These are phyloP conservation scores for Colletotrichum sublineola DNA, from an alignment of 2,329 filamentous ascomycete genomes.

Conservation along the genomic window DNA sequence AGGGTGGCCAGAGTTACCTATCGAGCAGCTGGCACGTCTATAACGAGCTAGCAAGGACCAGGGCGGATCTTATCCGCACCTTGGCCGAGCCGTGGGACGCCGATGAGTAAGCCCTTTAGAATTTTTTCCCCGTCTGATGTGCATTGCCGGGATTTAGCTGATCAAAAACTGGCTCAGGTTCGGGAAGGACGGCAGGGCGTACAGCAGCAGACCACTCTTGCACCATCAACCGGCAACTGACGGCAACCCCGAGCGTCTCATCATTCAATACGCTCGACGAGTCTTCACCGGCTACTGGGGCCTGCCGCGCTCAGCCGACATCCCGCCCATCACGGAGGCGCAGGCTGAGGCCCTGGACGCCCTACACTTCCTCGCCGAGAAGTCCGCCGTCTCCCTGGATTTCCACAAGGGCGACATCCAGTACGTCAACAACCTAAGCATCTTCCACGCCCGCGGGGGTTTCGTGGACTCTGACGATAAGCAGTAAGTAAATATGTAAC, in stretches of 20 bases:
- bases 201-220: constrained; percentile 64
- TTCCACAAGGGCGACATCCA: constrained; percentile 67
- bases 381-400: constrained; percentile 58
- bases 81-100: constrained; percentile 66
- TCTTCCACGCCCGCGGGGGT: constrained; percentile 66
- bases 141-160: neutral
- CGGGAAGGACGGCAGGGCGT: constrained; percentile 61
- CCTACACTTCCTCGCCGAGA: constrained; percentile 63
- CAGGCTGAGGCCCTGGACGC: constrained; percentile 67
- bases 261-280: constrained; percentile 72
- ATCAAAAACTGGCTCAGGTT: constrained; percentile 56
- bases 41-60: constrained; percentile 69
- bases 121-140: constrained; percentile 19
- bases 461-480: constrained; percentile 61
- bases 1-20: constrained; percentile 70
- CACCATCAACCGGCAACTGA: constrained; percentile 65
- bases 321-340: constrained; percentile 69
- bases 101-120: constrained; percentile 51
- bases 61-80: constrained; percentile 71
- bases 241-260: constrained; percentile 63
- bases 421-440: constrained; percentile 67
- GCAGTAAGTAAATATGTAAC: constrained; percentile 52
- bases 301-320: constrained; percentile 64
- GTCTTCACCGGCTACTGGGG: constrained; percentile 70
- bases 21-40: constrained; percentile 72